Evolutionary conservation across 768 basidiomycete species (phyloP).

Genomic region (Boletus reticulatus): DNA sequence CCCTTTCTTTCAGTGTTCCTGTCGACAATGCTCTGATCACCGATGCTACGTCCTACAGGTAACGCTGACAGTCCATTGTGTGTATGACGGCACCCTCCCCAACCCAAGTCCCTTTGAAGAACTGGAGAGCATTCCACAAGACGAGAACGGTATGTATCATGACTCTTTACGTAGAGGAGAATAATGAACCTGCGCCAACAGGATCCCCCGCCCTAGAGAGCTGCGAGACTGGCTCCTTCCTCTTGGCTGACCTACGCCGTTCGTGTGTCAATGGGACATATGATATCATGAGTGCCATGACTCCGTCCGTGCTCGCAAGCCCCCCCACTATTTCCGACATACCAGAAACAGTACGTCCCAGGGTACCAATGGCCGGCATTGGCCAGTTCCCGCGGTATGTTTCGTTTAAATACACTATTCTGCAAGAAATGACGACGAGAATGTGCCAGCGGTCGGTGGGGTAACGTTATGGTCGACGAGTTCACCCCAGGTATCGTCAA

Average conservation of each 20-base stretch:
- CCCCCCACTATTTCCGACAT: neutral
- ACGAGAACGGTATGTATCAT: neutral
- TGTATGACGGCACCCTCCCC: neutral
- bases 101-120: neutral
- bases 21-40: neutral
- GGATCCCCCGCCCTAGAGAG: neutral
- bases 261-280: constrained; percentile 1
- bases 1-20: neutral
- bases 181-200: neutral
- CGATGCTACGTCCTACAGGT: neutral
- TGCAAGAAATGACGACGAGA: neutral
- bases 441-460: constrained; percentile 16
- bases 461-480: constrained; percentile 15
- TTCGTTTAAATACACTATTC: neutral
- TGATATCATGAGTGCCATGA: neutral
- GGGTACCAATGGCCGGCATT: neutral
- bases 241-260: neutral
- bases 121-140: neutral
- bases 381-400: constrained; percentile 6
- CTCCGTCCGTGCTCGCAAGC: neutral
- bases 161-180: neutral
- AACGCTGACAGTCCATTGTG: neutral
- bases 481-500: constrained; percentile 12
- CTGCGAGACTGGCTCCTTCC: neutral
- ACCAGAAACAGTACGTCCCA: neutral